These are phyloP conservation scores for Colletotrichum lentis DNA, from an alignment of 2,329 filamentous ascomycete genomes.

Conservation along the genomic window DNA sequence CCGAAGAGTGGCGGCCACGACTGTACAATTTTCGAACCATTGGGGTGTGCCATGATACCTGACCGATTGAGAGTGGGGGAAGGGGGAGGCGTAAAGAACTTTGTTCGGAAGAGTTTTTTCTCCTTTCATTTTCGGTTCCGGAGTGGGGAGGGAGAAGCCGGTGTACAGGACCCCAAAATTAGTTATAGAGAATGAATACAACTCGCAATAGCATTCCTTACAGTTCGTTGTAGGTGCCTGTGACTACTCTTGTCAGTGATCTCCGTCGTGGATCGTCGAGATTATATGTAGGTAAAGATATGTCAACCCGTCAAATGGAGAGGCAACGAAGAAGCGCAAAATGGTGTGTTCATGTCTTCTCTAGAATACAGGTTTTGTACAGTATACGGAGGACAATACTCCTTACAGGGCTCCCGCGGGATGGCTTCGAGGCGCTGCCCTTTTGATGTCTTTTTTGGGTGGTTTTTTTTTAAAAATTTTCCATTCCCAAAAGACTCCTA, in stretches of 20 bases:
- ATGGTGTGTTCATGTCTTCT: conserved; percentile 35
- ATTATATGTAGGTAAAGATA: background rate
- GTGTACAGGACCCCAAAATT: conserved; percentile 27
- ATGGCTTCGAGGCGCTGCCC: conserved; percentile 7
- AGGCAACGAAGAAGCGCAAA: conserved; percentile 6
- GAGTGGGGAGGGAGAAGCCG: conserved; percentile 28
- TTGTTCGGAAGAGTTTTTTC: conserved; percentile 25
- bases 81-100: conserved; percentile 35
- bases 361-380: conserved; percentile 36
- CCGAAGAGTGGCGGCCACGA: conserved; percentile 8
- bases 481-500: conserved; percentile 3
- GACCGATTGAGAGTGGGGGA: conserved; percentile 18
- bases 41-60: conserved; percentile 38
- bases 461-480: conserved; percentile 6
- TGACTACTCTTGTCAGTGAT: background rate
- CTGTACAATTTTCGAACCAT: conserved; percentile 35
- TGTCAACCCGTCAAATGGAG: background rate
- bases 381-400: conserved; percentile 26
- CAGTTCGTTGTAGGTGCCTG: background rate
- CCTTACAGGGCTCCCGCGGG: conserved; percentile 2
- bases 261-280: no score
- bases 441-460: conserved; percentile 15
- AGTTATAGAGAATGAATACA: conserved; percentile 37
- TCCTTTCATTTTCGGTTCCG: background rate
- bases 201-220: conserved; percentile 1